Percentiles rank a stretch among this genome's conserved stretches.
These are phyloP conservation scores for Rhodotorula sp. DNA, from an alignment of 1,284 basidiomycete genomes.

Conservation along the genomic window DNA sequence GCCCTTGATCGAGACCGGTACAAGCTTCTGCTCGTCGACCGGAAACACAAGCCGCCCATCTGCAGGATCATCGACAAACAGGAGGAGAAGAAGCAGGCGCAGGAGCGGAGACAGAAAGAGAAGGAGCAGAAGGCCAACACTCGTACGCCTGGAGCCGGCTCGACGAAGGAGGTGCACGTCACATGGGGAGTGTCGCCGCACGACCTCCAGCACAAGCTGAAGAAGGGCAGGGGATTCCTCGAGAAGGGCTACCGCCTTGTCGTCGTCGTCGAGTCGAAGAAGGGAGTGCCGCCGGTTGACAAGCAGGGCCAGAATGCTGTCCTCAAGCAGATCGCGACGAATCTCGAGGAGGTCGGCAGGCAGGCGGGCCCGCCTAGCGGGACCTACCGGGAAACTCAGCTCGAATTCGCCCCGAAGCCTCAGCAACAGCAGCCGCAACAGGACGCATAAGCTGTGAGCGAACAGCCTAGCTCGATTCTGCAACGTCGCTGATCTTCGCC, in stretches of 20 bases:
- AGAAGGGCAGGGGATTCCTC: slow-evolving; percentile 60
- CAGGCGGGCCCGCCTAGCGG: slow-evolving; percentile 6
- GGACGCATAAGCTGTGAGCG: neutral
- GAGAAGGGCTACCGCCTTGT: slow-evolving; percentile 61
- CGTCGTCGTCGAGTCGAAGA: slow-evolving; percentile 52
- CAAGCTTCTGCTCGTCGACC: slow-evolving; percentile 32
- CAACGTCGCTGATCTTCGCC: neutral
- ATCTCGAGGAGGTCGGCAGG: slow-evolving; percentile 14
- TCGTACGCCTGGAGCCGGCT: neutral
- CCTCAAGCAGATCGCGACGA: slow-evolving; percentile 11
- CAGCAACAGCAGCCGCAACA: neutral
- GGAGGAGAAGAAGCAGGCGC: slow-evolving; percentile 43
- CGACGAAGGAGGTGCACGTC: slow-evolving; percentile 66
- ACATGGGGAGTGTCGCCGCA: slow-evolving; percentile 63
- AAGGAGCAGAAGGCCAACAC: slow-evolving; percentile 1
- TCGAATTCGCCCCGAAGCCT: slow-evolving; percentile 24
- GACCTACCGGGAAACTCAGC: slow-evolving; percentile 8
- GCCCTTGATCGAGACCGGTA: slow-evolving; percentile 32
- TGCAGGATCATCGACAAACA: slow-evolving; percentile 51
- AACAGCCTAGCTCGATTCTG: neutral
- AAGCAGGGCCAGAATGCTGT: slow-evolving; percentile 14
- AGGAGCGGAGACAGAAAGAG: slow-evolving; percentile 44
- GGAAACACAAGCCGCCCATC: slow-evolving; percentile 42
- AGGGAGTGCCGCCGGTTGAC: slow-evolving; percentile 7
- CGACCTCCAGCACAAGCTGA: slow-evolving; percentile 67